Base-by-base conservation (phyloP, 2,329 filamentous ascomycete genomes). In the Fusarium sublunatum region DNA sequence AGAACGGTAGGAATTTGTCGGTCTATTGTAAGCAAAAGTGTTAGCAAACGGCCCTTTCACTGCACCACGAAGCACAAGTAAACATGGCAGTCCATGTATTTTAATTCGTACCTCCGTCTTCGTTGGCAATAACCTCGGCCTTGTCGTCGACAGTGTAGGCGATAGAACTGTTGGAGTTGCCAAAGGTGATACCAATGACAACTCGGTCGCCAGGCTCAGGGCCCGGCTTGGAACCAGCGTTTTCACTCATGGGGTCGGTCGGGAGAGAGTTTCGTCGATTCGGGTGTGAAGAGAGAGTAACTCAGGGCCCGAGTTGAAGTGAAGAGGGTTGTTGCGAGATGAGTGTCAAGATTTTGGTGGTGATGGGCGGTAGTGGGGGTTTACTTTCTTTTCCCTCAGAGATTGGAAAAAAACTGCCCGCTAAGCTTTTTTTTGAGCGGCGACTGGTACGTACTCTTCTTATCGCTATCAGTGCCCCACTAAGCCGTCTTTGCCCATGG, bases 101-200 rank as follows among this genome's bases (percentile, higher is more conserved):
- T 34, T 7, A 3, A 39, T 15, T 79, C 87, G 74, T 77, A 93
- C 92, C 92, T 84, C 95, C 95, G 75, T 98, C 95, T 82, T 98
- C 95, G 81, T 99, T 98, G 74, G 95, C 95, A 81, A 99, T 98
- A 65, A 99, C 94, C 77, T 97, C 92, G 66, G 93, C 90, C 83
- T 96, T 96, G 79, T 96, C 94, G 74, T 98, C 94, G 62, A 89
- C 86, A 42, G 93, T 96, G 77, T 89, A 93, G 72, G 94, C 94
- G 80, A 99, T 97, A 60, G 93, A 97, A 82, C 92, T 96, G 88
- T 97, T 96, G 62, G 93, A 93, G 83, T 98, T 99, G 81, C 95
- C 95, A 83, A 98, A 97, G 69, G 93, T 91, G 76, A 99, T 93
- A 77, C 95, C 95, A 80, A 99, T 98, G 76, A 90, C 92, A 73